Percentiles rank a stretch among this genome's conserved stretches.
phyloP scores from a whole-genome alignment of 1,139 yeast species.

The Scheffersomyces parashehatae region DNA sequence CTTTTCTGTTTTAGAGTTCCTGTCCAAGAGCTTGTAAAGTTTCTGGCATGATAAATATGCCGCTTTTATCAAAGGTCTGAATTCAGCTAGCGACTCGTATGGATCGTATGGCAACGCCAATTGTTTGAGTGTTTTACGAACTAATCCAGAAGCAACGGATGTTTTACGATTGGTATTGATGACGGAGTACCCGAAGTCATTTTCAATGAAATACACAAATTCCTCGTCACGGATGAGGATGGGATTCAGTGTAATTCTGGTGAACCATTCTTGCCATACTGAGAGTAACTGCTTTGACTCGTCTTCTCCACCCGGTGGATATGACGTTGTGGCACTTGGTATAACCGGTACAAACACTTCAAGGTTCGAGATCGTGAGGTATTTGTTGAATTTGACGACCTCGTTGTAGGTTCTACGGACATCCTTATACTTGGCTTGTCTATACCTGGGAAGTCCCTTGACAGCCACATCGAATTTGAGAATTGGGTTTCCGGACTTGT shows the following conservation, averaged over 20 bases:
- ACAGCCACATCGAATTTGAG: slow-evolving; percentile 42
- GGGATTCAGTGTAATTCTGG: slow-evolving; percentile 72
- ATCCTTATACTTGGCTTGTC: slow-evolving; percentile 71
- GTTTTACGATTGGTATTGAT: slow-evolving; percentile 54
- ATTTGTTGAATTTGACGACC: slow-evolving; percentile 72
- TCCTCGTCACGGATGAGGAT: slow-evolving; percentile 84
- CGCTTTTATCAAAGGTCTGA: slow-evolving; percentile 82
- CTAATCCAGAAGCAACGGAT: slow-evolving; percentile 77
- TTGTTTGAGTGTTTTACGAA: slow-evolving; percentile 87
- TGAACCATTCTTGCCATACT: slow-evolving; percentile 85
- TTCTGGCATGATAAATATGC: slow-evolving; percentile 65
- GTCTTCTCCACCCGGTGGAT: slow-evolving; percentile 82
- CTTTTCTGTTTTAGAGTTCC: slow-evolving; percentile 55
- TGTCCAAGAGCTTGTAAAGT: slow-evolving; percentile 55
- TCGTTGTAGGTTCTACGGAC: slow-evolving; percentile 82
- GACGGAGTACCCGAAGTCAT: slow-evolving; percentile 81
- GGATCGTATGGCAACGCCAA: slow-evolving; percentile 91
- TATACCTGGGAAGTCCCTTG: slow-evolving; percentile 66
- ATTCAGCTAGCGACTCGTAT: slow-evolving; percentile 72
- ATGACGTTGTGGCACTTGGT: slow-evolving; percentile 73
- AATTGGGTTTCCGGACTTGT: slow-evolving; percentile 48
- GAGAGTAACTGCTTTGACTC: slow-evolving; percentile 59
- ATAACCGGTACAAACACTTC: slow-evolving; percentile 93
- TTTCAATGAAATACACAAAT: slow-evolving; percentile 81
- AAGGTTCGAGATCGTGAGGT: slow-evolving; percentile 74